Evolutionary conservation across 495 filamentous ascomycete species (phyloP).

Genomic region (Penicillium verhagenii): DNA sequence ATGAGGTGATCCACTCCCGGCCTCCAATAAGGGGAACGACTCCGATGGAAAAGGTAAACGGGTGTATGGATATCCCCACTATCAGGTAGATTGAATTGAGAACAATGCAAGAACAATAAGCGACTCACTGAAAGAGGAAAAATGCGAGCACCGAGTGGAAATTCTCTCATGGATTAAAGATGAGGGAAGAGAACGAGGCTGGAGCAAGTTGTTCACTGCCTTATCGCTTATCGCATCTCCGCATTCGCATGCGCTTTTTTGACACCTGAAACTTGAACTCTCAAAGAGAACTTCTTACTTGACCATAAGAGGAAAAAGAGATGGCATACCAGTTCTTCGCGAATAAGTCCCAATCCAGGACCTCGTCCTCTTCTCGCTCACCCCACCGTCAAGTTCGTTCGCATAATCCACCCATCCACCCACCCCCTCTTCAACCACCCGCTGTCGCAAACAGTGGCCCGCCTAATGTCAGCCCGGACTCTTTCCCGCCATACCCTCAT

Average conservation of each 20-base stretch:
- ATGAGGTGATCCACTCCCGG: slow-evolving; percentile 1
- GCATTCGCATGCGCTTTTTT: slow-evolving; percentile 22
- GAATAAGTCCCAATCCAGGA: slow-evolving; percentile 29
- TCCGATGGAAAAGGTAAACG: neutral
- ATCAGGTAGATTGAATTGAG: neutral
- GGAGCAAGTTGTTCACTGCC: slow-evolving; percentile 26
- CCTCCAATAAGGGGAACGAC: slow-evolving; percentile 1
- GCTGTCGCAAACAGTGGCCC: slow-evolving; percentile 27
- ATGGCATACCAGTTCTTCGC: slow-evolving; percentile 47
- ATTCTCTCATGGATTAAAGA: slow-evolving; percentile 1
- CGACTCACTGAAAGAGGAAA: slow-evolving; percentile 17
- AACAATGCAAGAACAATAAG: neutral
- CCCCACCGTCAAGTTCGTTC: slow-evolving; percentile 7
- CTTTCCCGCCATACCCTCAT: slow-evolving; percentile 37
- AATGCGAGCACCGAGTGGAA: slow-evolving; percentile 9
- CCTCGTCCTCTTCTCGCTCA: slow-evolving; percentile 29
- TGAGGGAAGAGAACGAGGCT: slow-evolving; percentile 11
- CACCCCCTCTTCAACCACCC: slow-evolving; percentile 26
- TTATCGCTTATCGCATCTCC: slow-evolving; percentile 46
- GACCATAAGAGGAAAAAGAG: neutral
- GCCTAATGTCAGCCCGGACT: slow-evolving; percentile 23
- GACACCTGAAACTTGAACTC: neutral
- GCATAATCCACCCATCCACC: slow-evolving; percentile 33
- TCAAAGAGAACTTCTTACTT: slow-evolving; percentile 1
- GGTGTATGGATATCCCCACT: neutral